These are phyloP conservation scores for Candida namnaoensis DNA, from an alignment of 805 yeast species.

Conservation along the genomic window DNA sequence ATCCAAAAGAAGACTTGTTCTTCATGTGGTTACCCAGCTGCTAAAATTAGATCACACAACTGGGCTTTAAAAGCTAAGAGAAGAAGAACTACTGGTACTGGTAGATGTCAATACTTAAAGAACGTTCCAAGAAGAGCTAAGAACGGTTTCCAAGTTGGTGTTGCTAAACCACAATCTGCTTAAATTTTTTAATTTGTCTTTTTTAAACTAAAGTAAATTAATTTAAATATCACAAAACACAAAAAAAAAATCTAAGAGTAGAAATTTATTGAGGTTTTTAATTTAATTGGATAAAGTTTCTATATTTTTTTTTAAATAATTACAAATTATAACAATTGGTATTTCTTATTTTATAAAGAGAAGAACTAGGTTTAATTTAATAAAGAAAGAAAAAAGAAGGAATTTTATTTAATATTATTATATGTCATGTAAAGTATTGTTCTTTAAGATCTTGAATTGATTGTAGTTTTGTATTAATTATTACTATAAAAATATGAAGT, in stretches of 20 bases:
- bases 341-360: too few species aligned
- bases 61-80: constrained; percentile 99
- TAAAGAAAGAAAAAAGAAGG: constrained; percentile 1
- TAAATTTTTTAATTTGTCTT: constrained; percentile 34
- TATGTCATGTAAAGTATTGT: neutral
- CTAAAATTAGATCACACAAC: constrained; percentile 97
- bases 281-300: too few species aligned
- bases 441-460: too few species aligned
- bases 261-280: too few species aligned
- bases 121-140: constrained; percentile 96
- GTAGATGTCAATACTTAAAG: constrained; percentile 98
- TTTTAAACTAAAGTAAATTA: neutral
- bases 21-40: constrained; percentile 99
- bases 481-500: too few species aligned
- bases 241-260: too few species aligned
- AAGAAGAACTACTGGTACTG: constrained; percentile 99
- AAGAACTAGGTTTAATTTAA: constrained; percentile 1
- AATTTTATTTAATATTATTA: too few species aligned
- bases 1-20: constrained; percentile 98
- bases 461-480: too few species aligned
- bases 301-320: too few species aligned
- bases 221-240: too few species aligned
- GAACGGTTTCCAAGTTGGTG: constrained; percentile 96
- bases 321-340: too few species aligned
- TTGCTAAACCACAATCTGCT: constrained; percentile 58